Conservation (phyloP, 805 yeast species). For the Lipomyces sp. region DNA sequence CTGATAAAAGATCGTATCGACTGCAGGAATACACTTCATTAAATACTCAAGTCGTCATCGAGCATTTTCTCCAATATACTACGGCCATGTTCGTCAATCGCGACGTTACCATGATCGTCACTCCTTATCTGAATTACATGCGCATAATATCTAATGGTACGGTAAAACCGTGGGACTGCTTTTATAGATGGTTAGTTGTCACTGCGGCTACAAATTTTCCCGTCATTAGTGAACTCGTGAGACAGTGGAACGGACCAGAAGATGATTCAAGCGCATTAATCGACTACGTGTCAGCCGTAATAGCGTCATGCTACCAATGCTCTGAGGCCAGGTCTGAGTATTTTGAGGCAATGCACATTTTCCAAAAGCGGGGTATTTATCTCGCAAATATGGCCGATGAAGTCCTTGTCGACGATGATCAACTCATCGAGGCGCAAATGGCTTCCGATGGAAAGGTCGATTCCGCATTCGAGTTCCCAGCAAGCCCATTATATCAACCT, state of each 20-base stretch:
- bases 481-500: constrained; percentile 24
- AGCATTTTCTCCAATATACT: constrained; percentile 32
- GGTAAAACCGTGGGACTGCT: constrained; percentile 33
- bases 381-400: neutral
- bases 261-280: constrained; percentile 31
- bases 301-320: constrained; percentile 31
- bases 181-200: constrained; percentile 29
- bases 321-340: constrained; percentile 12
- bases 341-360: constrained; percentile 30
- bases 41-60: constrained; percentile 37
- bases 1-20: constrained; percentile 18
- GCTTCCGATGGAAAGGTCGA: neutral
- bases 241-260: constrained; percentile 30
- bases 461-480: constrained; percentile 21
- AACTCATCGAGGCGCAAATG: constrained; percentile 16
- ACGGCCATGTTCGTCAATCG: constrained; percentile 33
- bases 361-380: constrained; percentile 29
- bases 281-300: constrained; percentile 34
- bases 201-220: constrained; percentile 13
- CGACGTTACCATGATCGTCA: constrained; percentile 40
- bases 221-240: constrained; percentile 16
- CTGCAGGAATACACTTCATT: constrained; percentile 28
- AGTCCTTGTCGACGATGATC: constrained; percentile 8
- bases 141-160: constrained; percentile 33
- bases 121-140: constrained; percentile 43